A percentile compares a stretch with the other conserved stretches of the same genome.
Conservation (phyloP, 1,139 yeast species). For the Martiniozyma asiatica region DNA sequence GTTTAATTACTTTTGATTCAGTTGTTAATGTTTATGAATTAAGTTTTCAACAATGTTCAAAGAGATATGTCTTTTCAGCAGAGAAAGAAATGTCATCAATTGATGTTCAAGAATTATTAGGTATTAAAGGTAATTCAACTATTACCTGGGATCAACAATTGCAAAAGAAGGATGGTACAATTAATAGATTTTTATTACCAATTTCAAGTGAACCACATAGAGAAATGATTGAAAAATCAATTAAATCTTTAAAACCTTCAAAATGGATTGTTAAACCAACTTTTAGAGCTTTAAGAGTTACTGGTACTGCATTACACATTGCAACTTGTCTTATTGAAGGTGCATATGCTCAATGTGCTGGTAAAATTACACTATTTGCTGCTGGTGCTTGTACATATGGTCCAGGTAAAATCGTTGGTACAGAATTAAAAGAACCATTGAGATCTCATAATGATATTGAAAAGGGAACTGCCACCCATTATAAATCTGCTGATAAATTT, state of each 20-base stretch:
- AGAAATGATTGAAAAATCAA: constrained; percentile 67
- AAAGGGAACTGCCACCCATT: constrained; percentile 81
- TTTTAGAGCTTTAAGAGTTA: constrained; percentile 80
- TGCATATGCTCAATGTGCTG: constrained; percentile 82
- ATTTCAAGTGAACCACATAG: constrained; percentile 77
- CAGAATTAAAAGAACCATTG: constrained; percentile 87
- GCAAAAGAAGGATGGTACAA: constrained; percentile 24
- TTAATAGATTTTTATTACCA: constrained; percentile 74
- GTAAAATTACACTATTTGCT: constrained; percentile 79
- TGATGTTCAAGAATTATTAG: constrained; percentile 24
- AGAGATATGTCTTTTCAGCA: constrained; percentile 85
- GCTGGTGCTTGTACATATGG: constrained; percentile 94
- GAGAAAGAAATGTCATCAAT: constrained; percentile 47
- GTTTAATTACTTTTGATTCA: constrained; percentile 87
- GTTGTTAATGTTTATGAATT: constrained; percentile 92
- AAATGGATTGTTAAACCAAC: constrained; percentile 91
- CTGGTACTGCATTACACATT: constrained; percentile 85
- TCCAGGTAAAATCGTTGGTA: constrained; percentile 91
- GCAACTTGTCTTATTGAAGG: constrained; percentile 77
- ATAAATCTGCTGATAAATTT: constrained; percentile 79
- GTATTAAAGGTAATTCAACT: constrained; percentile 22
- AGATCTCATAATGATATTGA: constrained; percentile 95
- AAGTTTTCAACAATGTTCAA: constrained; percentile 65
- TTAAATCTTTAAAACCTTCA: constrained; percentile 71
- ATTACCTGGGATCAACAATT: constrained; percentile 24